phyloP scores from a whole-genome alignment of 2,329 filamentous ascomycete genomes.

The Aspergillus calidoustus region DNA sequence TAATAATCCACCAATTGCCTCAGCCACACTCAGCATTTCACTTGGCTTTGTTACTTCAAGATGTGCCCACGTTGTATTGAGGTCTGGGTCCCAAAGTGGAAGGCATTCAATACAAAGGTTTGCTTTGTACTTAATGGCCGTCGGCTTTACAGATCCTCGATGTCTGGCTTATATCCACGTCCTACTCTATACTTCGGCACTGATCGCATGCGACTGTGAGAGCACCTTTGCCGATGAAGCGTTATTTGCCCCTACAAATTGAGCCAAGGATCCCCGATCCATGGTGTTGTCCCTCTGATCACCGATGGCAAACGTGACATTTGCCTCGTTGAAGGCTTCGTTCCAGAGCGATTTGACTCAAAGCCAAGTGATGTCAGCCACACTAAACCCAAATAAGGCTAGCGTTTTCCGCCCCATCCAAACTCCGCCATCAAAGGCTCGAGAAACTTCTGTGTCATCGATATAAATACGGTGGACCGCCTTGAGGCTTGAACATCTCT shows the following conservation, averaged over 20 bases:
- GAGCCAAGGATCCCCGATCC: background rate
- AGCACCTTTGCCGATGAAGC: background rate
- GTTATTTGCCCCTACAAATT: background rate
- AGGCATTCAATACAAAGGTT: background rate
- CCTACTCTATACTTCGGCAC: background rate
- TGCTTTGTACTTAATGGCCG: background rate
- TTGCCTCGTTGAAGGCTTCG: conserved; percentile 1
- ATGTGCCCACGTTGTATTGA: background rate
- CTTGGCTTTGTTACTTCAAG: background rate
- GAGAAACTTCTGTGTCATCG: conserved; percentile 46
- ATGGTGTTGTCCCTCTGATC: background rate
- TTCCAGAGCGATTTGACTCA: conserved; percentile 1
- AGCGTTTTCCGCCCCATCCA: conserved; percentile 31
- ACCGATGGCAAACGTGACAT: background rate
- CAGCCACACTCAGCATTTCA: conserved; percentile 1
- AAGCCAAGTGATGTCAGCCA: conserved; percentile 24
- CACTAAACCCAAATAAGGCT: conserved; percentile 28
- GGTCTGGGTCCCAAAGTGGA: background rate
- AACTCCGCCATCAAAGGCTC: conserved; percentile 34
- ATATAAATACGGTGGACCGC: conserved; percentile 39
- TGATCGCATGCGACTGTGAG: background rate
- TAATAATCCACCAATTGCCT: background rate
- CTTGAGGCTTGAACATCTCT: conserved; percentile 28
- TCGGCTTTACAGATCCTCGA: background rate
- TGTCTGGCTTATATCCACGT: background rate